Base-by-base conservation (phyloP, 2,329 filamentous ascomycete species). In the Xylariaceae sp. region DNA sequence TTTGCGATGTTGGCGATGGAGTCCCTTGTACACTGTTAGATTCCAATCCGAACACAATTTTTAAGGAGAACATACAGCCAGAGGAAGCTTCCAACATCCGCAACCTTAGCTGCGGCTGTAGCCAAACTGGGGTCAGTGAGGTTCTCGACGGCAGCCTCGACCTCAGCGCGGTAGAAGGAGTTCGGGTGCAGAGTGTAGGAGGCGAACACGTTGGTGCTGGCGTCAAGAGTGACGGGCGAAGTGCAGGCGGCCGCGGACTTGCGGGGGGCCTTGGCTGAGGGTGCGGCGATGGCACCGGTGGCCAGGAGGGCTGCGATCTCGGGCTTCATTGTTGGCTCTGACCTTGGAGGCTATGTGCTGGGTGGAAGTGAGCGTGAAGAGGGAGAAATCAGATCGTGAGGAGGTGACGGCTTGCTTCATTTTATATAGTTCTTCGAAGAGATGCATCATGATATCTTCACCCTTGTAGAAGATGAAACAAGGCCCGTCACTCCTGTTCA, bases 71-170 rank as follows among this genome's bases (percentile, higher is more conserved):
- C n/a, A 53, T 67, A 81, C 77, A 80, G 75, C 80, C 78, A 82
- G 69, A 80, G 77, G 73, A 82, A 83, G 54, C 77, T 78, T 56
- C 81, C 79, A 9, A 83, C 78, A 61, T 81, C 76, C 60, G 79
- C 81, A 44, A 82, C 80, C 64, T 77, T 77, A 37, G 77, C 76
- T 3, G 81, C 80, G 61, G 77, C 77, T 7, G 80, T 76, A 37
- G 81, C 81, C 68, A 90, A 74, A 9, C 81, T 81, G 7, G 86
- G 53, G 55, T 72, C 70, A 50, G 62, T 62, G 7, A 72, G 65
- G 51, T 54, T 51, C 51, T 53, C 66, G 50, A 70, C 64, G 52
- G 71, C 71, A 15, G 62, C 63, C 15, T 66, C 60, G 23, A 72
- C 70, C 57, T 72, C 71, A 35, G 42, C 45, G 9, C 67, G 66